These are phyloP conservation scores for Tetracladium setigerum DNA, from an alignment of 495 filamentous ascomycete genomes.

Conservation along the genomic window DNA sequence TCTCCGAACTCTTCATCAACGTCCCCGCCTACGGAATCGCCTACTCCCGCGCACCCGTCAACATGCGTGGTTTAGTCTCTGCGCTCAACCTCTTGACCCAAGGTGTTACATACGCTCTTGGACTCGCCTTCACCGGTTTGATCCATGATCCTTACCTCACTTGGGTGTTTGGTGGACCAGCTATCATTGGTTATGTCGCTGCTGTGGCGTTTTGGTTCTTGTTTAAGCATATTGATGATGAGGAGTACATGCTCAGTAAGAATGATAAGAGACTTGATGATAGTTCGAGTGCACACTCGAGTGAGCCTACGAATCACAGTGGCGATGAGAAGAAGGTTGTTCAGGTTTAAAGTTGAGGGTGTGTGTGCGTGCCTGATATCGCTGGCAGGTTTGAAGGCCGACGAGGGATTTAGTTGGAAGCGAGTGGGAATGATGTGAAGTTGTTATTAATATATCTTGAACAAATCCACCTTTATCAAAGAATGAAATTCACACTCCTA, in stretches of 20 bases:
- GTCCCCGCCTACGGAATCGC: constrained; percentile 65
- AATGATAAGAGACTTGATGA: constrained; percentile 17
- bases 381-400: too few species aligned
- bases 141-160: constrained; percentile 53
- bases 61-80: constrained; percentile 60
- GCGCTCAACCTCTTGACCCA: constrained; percentile 50
- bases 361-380: too few species aligned
- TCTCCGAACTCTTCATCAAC: constrained; percentile 62
- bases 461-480: too few species aligned
- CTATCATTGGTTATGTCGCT: constrained; percentile 33
- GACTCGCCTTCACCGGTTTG: constrained; percentile 46
- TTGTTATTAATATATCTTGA: too few species aligned
- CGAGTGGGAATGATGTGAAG: too few species aligned
- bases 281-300: not conserved
- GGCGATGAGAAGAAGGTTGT: not conserved
- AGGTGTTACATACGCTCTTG: constrained; percentile 48
- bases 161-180: constrained; percentile 43
- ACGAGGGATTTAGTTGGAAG: too few species aligned
- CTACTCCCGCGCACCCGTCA: constrained; percentile 58
- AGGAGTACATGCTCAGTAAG: constrained; percentile 33
- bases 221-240: constrained; percentile 35
- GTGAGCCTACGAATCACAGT: not conserved
- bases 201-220: constrained; percentile 40
- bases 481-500: too few species aligned
- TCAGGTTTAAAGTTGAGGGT: not conserved